Evolutionary conservation across 495 filamentous ascomycete genomes (phyloP), one percentile per base, ranked within the genome.

Genomic region (Podospora australis): DNA sequence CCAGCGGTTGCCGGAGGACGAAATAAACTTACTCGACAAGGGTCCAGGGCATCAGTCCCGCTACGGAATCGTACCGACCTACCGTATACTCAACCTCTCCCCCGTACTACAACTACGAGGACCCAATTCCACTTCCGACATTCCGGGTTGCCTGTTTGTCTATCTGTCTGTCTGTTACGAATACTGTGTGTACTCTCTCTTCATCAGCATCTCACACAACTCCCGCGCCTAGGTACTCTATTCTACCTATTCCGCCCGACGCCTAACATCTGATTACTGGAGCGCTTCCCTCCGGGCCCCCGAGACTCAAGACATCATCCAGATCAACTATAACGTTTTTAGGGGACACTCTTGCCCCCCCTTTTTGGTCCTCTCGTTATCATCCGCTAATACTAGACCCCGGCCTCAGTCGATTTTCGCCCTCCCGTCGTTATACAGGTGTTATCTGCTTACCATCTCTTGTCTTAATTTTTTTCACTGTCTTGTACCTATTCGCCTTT

Each of bases 1-100:
- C n/a, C n/a, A n/a, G n/a, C n/a, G n/a, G n/a, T n/a, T n/a, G n/a
- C n/a, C n/a, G n/a, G n/a, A n/a, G n/a, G n/a, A n/a, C n/a, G n/a
- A n/a, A n/a, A n/a, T n/a, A n/a, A n/a, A n/a, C n/a, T n/a, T 36
- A 36, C 32, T 36, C 32, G 32, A 36, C 32, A 36, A 36, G 32
- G 32, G 32, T 17, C 32, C 32, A 16, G 19, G n/a, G 32, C 19
- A n/a, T n/a, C n/a, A n/a, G n/a, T n/a, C n/a, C n/a, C n/a, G n/a
- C n/a, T n/a, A n/a, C n/a, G n/a, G n/a, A n/a, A n/a, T n/a, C n/a
- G n/a, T n/a, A n/a, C n/a, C n/a, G n/a, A 16, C 30, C 8, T 34
- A 10, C 32, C 32, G 19, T 36, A 19, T 36, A 16, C 32, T 36
- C 10, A n/a, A n/a, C n/a, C n/a, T n/a, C n/a, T n/a, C n/a, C n/a